phyloP scores from a whole-genome alignment of 306 rosid species.

The Gleditsia sinensis region DNA sequence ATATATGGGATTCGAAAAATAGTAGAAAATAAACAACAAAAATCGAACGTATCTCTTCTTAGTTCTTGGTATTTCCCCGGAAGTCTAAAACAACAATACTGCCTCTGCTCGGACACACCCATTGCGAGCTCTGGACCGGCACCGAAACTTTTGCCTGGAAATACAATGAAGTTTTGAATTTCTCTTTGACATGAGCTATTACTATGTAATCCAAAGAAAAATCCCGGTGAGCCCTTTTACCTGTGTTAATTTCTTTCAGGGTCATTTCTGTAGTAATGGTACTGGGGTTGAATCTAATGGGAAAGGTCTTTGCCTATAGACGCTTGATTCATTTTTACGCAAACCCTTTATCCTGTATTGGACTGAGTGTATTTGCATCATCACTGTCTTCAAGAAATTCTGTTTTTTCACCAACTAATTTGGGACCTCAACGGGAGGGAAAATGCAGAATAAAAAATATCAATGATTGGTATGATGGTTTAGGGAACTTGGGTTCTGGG shows the following conservation, averaged over 20 bases:
- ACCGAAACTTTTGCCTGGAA: not conserved
- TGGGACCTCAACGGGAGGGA: constrained; percentile 29
- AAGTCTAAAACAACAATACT: too few species aligned
- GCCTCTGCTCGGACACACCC: too few species aligned
- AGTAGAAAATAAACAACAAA: too few species aligned
- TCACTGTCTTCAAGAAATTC: constrained; percentile 37
- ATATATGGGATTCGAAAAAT: too few species aligned
- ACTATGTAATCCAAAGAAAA: not conserved
- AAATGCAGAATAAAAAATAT: constrained; percentile 20
- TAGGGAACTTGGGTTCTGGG: constrained; percentile 42
- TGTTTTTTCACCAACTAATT: constrained; percentile 30
- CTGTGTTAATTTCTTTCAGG: not conserved
- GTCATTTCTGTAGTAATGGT: constrained; percentile 22
- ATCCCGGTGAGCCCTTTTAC: not conserved
- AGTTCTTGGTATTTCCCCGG: too few species aligned
- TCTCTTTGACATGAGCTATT: not conserved
- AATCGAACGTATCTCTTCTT: too few species aligned
- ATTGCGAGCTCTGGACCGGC: not conserved
- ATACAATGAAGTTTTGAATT: not conserved
- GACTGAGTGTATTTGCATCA: constrained; percentile 35
- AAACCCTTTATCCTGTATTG: constrained; percentile 26
- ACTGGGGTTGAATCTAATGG: constrained; percentile 24
- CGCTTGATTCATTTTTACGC: constrained; percentile 24
- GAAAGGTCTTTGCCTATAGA: constrained; percentile 27
- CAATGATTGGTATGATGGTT: constrained; percentile 29